phyloP scores from a whole-genome alignment of 805 yeast genomes.

The Barnettozyma pratensis region DNA sequence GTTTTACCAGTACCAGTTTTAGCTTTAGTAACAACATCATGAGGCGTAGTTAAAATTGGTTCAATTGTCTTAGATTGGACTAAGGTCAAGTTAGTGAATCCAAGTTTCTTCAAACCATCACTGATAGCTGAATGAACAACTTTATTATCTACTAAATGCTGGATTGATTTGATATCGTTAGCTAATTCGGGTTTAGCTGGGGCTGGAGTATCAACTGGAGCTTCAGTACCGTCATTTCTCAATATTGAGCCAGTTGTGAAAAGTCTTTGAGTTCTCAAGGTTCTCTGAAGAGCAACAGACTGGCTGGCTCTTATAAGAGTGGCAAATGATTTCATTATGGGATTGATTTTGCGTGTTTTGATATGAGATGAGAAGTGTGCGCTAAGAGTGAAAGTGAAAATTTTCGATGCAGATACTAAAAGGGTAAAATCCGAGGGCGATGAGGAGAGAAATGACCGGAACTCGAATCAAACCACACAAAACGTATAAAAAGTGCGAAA shows the following conservation, averaged over 20 bases:
- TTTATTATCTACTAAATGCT: slow-evolving; percentile 25
- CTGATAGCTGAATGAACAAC: slow-evolving; percentile 25
- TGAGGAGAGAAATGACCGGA: not conserved
- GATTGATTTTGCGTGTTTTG: not conserved
- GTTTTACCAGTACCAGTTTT: slow-evolving; percentile 97
- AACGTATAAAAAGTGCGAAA: not conserved
- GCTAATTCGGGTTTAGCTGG: slow-evolving; percentile 1
- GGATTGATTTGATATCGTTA: slow-evolving; percentile 13
- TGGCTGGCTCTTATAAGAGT: not conserved
- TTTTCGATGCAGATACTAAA: not conserved
- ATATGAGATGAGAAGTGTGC: not conserved
- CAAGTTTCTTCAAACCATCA: slow-evolving; percentile 36
- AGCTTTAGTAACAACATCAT: slow-evolving; percentile 80
- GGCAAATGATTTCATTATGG: not conserved
- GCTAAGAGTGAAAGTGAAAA: not conserved
- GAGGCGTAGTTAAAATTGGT: slow-evolving; percentile 47
- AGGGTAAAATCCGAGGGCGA: not conserved
- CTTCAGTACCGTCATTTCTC: slow-evolving; percentile 1
- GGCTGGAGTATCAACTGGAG: not conserved
- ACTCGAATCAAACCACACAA: not conserved
- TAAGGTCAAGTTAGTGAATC: slow-evolving; percentile 53
- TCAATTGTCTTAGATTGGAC: slow-evolving; percentile 63
- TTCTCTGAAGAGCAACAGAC: not conserved
- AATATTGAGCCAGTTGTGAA: slow-evolving; percentile 2
- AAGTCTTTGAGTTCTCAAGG: not conserved